Evolutionary conservation across 1,284 basidiomycete genomes (phyloP).

Genomic region (Boletus smithii): DNA sequence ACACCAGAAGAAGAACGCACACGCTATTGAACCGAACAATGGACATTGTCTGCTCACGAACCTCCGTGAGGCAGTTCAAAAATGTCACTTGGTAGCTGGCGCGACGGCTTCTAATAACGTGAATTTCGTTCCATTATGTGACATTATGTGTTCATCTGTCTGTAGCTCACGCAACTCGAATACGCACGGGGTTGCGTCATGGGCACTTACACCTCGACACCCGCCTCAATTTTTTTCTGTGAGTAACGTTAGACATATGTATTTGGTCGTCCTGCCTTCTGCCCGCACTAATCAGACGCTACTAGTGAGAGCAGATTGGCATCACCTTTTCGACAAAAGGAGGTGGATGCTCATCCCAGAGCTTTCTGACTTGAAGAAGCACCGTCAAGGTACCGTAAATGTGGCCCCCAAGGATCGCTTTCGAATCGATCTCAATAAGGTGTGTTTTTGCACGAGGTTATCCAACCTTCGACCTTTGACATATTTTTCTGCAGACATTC

Average conservation of each 20-base stretch:
- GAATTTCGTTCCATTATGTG: background rate
- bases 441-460: background rate
- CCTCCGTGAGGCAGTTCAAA: no score
- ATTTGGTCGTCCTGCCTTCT: background rate
- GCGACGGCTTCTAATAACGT: no score
- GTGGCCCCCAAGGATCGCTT: background rate
- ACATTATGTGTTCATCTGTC: background rate
- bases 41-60: no score
- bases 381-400: background rate
- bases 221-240: no score
- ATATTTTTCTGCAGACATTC: background rate
- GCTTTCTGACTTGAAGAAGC: background rate
- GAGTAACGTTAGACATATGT: background rate
- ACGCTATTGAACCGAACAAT: no score
- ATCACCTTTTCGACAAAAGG: no score
- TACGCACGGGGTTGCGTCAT: background rate
- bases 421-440: background rate
- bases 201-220: background rate
- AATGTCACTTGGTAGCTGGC: no score
- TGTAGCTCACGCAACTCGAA: background rate
- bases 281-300: background rate
- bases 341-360: background rate
- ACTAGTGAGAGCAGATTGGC: background rate
- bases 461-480: background rate
- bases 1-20: no score